Evolutionary conservation across 2,329 filamentous ascomycete species (phyloP), one percentile per base, ranked within the genome.

Genomic region (Furcasterigmium furcatum): DNA sequence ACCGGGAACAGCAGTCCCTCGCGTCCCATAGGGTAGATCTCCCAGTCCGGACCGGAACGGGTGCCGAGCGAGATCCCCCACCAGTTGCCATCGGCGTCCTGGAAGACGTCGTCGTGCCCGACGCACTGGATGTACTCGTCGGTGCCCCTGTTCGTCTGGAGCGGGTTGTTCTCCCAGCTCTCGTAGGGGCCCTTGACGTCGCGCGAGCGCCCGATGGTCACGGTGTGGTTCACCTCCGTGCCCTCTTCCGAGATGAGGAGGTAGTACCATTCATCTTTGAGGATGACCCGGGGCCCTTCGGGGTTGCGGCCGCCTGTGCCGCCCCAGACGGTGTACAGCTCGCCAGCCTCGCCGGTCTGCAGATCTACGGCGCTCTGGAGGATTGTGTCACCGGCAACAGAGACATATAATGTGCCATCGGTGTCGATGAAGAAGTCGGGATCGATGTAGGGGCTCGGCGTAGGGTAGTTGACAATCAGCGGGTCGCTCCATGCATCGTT

Each of bases 371-470:
- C 55, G 22, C 55, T 51, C 7, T 66, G 52, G 8, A 57, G 44
- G 21, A 69, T 52, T 0, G 36, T 38, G 19, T 38, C 51, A 18
- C 59, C 57, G 27, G 38, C 50, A 46, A 36, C 49, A 43, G 60
- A 57, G 12, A 72, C 55, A 49, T 74, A 74, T 2, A 58, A 54
- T 45, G 69, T 74, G 1, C 76, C 78, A 45, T 81, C 71, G 2
- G 71, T 68, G 42, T 82, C 74, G 73, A 77, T 82, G 51, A 79
- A 77, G 2, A 62, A 30, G 9, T 62, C 9, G 0, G 77, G 74
- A 43, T 84, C 80, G 30, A 71, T 58, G 19, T 38, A 38, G 8
- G 36, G 36, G 19, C 36, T 58, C 60, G 58, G 35, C 46, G 19
- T 48, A 35, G 6, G 47, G 18, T 64, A 63, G 2, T 60, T 54